Base-by-base conservation (phyloP, 345 rosid genomes). In the Brassica carinata region DNA sequence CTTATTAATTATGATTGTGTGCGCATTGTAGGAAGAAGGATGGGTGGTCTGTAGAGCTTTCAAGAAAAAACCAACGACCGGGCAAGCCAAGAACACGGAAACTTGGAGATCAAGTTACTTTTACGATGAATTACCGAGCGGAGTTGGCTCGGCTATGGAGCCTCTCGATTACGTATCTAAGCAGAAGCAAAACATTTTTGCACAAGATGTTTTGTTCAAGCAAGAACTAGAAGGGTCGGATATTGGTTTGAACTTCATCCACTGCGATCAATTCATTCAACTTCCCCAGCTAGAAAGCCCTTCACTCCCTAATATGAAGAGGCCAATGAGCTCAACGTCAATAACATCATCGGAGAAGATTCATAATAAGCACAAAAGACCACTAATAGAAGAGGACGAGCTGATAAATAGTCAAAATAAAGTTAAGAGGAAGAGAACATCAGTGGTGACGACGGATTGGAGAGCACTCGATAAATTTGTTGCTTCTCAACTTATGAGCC, bases 31-130 rank as follows among this genome's bases (percentile, higher is more conserved):
- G 99, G 99, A 96, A 86, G 99, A 96, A 86, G 99, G 98, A 58
- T 95, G 99, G 98, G 99, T 95, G 8, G 97, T 95, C 71, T 95
- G 99, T 77, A 87, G 99, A 17, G 99, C 99, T 66, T 95, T 95
- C 87, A 95, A 91, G 87, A 95, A 95, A 82, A 77, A 84, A 85
- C 55, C 83, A 75, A 71, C 82, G 29, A 88, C 55, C 6, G 85
- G 87, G 7, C 93, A 85, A 79, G 80, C 75, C 57, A 95, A 93
- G 88, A 85, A 71, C 87, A 74, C 76, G 1, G 93, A 90, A 77
- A 88, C 82, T 7, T 90, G 97, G 93, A 92, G 84, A 64, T 84
- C 94, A 5, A 85, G 86, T 83, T 93, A 85, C 83, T 90, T 86
- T 69, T 87, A 86, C 18, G 93, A 91, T 7, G 96, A 90, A 70